A percentile compares a stretch with the other conserved stretches of the same genome.
These are phyloP conservation scores for Vararia minispora DNA, from an alignment of 768 basidiomycete species.

Conservation along the genomic window DNA sequence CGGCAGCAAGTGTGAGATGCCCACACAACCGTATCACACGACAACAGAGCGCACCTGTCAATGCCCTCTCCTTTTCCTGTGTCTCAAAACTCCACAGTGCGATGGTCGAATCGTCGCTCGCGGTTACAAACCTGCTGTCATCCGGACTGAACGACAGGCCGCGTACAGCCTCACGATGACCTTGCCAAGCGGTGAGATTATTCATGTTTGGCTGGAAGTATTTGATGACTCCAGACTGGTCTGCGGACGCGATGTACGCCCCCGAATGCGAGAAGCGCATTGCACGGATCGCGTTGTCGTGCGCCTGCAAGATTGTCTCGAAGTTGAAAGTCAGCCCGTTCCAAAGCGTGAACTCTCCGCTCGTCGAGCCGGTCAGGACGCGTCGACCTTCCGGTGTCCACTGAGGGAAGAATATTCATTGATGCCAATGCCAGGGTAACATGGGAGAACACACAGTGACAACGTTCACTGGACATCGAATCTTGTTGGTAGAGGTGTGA, in stretches of 20 bases:
- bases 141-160: slow-evolving; percentile 89
- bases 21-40: background rate
- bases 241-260: slow-evolving; percentile 85
- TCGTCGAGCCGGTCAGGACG: slow-evolving; percentile 88
- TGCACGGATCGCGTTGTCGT: slow-evolving; percentile 88
- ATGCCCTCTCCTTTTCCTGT: slow-evolving; percentile 75
- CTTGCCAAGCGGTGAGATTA: slow-evolving; percentile 89
- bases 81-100: slow-evolving; percentile 94
- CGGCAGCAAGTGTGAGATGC: background rate
- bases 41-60: slow-evolving; percentile 47
- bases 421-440: background rate
- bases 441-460: slow-evolving; percentile 58
- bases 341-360: slow-evolving; percentile 98
- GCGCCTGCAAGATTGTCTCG: slow-evolving; percentile 98
- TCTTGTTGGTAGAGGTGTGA: slow-evolving; percentile 98
- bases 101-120: slow-evolving; percentile 91
- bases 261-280: slow-evolving; percentile 89
- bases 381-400: slow-evolving; percentile 97
- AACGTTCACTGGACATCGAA: slow-evolving; percentile 92
- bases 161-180: slow-evolving; percentile 92
- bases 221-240: slow-evolving; percentile 91
- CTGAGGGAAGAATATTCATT: slow-evolving; percentile 28
- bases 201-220: slow-evolving; percentile 99
- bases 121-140: slow-evolving; percentile 86
- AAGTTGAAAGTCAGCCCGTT: slow-evolving; percentile 99